Base-by-base conservation (phyloP, 805 yeast genomes). In the Metschnikowia koreensis region DNA sequence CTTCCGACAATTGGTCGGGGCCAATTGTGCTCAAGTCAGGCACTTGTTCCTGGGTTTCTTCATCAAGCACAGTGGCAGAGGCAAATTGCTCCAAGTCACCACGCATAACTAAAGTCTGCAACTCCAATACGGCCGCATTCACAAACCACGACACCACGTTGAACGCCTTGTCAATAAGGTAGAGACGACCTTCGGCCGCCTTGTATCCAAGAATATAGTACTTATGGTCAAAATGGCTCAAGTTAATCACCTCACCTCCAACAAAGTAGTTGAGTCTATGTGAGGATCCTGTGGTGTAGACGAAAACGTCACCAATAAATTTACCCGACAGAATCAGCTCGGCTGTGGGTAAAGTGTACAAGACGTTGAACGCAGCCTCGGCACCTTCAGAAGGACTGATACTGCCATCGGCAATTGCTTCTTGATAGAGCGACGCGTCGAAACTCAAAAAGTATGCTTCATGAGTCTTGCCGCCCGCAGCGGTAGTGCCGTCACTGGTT, bases 301-400 rank as follows among this genome's bases (percentile, higher is more conserved):
- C 82, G 68, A 93, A 92, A 43, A 94, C 97, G 74, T 94, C 98
- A 59, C 98, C 99, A 62, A 92, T 91, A 91, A 97, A 94, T 68
- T 85, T 86, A 64, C 97, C 97, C 29, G 96, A 86, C 54, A 88
- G 82, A 38, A 93, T 81, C 16, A 84, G 73, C 67, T 94, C 99
- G 2, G 75, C 60, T 27, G 76, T 69, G 52, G 81, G 80, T 53
- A 90, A 80, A 55, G 96, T 96, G 63, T 86, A 82, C 51, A 89
- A 75, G 26, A 92, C 92, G 50, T 89, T 96, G 67, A 94, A 90
- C 13, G 93, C 81, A 38, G 81, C 86, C 64, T 88, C 97, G 37
- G 87, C 87, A 59, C 97, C 98, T 67, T 91, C 97, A 65, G 89
- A 96, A 6, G 82, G 81, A 64, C 83, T 88, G 50, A 81, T 70